Evolutionary conservation across 129 eudicot species (phyloP).

Genomic region (Centrapalus pauciflorus): DNA sequence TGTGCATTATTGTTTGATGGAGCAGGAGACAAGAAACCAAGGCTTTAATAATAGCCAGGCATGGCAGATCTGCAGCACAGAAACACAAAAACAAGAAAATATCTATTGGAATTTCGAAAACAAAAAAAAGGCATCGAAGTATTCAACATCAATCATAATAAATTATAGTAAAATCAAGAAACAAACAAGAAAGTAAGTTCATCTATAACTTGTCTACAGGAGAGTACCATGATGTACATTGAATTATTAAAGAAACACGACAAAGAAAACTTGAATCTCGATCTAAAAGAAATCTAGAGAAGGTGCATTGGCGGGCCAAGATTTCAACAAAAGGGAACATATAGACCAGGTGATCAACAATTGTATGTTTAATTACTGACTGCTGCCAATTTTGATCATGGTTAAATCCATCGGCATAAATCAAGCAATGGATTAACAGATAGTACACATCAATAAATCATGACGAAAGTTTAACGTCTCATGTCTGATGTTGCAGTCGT

Average conservation of each 20-base stretch:
- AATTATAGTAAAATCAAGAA: neutral
- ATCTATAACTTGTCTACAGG: conserved; percentile 1
- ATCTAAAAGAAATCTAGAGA: conserved; percentile 10
- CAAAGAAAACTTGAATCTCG: conserved; percentile 1
- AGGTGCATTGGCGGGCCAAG: conserved; percentile 22
- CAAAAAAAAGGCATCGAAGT: neutral
- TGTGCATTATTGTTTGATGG: neutral
- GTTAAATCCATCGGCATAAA: neutral
- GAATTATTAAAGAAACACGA: conserved; percentile 10
- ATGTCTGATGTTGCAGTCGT: too few species aligned
- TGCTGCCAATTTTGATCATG: neutral
- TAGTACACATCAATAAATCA: too few species aligned
- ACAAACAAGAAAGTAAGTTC: neutral
- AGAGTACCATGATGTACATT: neutral
- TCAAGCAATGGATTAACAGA: too few species aligned
- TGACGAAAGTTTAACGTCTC: too few species aligned
- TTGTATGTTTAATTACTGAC: neutral
- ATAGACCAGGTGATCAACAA: neutral
- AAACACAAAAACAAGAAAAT: conserved; percentile 13
- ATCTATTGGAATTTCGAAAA: neutral
- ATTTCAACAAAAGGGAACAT: conserved; percentile 6
- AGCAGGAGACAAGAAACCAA: conserved; percentile 19
- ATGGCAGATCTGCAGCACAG: conserved; percentile 20
- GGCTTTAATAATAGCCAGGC: conserved; percentile 11
- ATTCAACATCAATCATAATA: neutral